These are phyloP conservation scores for Metschnikowia picachoensis DNA, from an alignment of 805 yeast species.

Conservation along the genomic window DNA sequence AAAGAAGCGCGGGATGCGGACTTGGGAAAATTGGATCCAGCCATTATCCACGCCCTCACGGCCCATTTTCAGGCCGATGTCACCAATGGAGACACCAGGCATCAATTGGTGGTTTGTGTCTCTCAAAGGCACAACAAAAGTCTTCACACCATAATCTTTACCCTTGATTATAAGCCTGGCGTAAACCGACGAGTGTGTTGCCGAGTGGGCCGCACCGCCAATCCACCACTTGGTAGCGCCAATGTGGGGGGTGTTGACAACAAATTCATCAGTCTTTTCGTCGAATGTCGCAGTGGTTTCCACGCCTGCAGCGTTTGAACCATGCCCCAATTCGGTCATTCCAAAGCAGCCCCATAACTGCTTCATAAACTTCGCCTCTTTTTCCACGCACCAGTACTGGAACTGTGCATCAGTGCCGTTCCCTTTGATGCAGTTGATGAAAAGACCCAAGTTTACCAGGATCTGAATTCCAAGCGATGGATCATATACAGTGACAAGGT, in stretches of 20 bases:
- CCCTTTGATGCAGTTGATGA: conserved; percentile 37
- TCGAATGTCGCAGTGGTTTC: conserved; percentile 34
- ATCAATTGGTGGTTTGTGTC: conserved; percentile 39
- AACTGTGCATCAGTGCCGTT: conserved; percentile 40
- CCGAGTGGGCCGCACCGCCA: conserved; percentile 48
- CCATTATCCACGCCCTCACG: conserved; percentile 48
- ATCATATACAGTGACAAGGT: conserved; percentile 35
- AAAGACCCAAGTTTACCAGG: conserved; percentile 37
- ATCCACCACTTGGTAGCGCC: conserved; percentile 52
- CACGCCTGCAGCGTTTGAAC: conserved; percentile 20
- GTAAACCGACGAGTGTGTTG: conserved; percentile 39
- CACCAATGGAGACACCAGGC: conserved; percentile 45
- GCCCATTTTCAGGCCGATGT: conserved; percentile 48
- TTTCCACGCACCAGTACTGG: conserved; percentile 34
- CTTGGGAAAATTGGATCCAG: conserved; percentile 45
- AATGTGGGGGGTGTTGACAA: conserved; percentile 44
- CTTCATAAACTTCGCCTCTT: conserved; percentile 32
- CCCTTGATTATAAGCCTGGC: conserved; percentile 44
- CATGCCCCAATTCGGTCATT: conserved; percentile 22
- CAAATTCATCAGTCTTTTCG: conserved; percentile 37
- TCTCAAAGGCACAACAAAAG: conserved; percentile 44
- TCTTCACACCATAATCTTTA: conserved; percentile 44
- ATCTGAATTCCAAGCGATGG: conserved; percentile 39
- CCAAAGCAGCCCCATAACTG: conserved; percentile 26
- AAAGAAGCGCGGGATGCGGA: conserved; percentile 42